phyloP scores from a whole-genome alignment of 768 basidiomycete species.

The Leccinum disarticulatum region DNA sequence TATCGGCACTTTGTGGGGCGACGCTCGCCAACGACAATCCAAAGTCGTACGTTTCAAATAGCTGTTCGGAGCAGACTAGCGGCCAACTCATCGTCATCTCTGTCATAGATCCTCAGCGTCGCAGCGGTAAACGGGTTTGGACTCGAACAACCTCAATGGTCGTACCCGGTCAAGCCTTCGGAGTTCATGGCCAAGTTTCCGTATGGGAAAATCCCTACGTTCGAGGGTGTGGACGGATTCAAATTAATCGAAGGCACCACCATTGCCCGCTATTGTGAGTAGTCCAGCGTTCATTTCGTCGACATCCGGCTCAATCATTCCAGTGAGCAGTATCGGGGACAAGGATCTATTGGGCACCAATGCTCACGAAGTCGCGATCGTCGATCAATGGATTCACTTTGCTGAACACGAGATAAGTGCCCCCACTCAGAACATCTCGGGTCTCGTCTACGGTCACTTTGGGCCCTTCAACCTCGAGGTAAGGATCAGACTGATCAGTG shows the following conservation, averaged over 20 bases:
- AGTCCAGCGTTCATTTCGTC: no score
- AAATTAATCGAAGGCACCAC: slow-evolving; percentile 19
- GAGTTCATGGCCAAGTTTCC: slow-evolving; percentile 20
- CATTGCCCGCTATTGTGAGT: slow-evolving; percentile 26
- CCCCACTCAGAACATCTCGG: not conserved
- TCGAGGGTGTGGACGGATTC: slow-evolving; percentile 21
- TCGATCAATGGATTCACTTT: slow-evolving; percentile 17
- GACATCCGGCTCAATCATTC: not conserved
- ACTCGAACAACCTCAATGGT: slow-evolving; percentile 13
- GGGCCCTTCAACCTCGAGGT: slow-evolving; percentile 10
- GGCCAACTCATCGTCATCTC: not conserved
- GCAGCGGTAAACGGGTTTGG: slow-evolving; percentile 20
- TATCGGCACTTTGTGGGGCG: slow-evolving; percentile 23
- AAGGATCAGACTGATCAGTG: not conserved
- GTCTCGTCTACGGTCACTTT: slow-evolving; percentile 3
- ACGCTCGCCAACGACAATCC: slow-evolving; percentile 19
- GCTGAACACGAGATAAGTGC: slow-evolving; percentile 14
- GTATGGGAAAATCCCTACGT: slow-evolving; percentile 24
- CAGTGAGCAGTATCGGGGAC: slow-evolving; percentile 18
- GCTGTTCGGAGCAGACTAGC: not conserved
- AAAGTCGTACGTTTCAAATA: slow-evolving; percentile 24
- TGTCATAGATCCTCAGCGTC: slow-evolving; percentile 17
- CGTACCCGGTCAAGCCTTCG: slow-evolving; percentile 13
- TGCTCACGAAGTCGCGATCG: slow-evolving; percentile 9
- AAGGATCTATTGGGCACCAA: slow-evolving; percentile 10